Percentiles rank a stretch among this genome's conserved stretches.
Conservation (phyloP, 768 basidiomycete species). For the Phaffia tasmanica region DNA sequence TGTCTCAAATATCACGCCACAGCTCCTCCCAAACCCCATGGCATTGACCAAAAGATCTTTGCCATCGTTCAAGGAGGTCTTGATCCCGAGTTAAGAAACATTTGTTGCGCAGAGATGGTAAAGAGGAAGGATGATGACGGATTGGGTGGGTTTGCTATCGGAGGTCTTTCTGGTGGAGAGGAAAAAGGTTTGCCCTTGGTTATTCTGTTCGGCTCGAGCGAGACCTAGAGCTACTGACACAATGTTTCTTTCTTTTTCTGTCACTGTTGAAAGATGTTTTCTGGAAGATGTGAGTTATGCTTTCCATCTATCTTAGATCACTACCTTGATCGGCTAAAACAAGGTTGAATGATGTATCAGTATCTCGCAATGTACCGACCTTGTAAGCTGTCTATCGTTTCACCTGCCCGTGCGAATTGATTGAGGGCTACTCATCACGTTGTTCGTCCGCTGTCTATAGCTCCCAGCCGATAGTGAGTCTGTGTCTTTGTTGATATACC, state of each 20-base stretch:
- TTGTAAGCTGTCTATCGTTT: constrained; percentile 57
- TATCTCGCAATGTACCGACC: constrained; percentile 69
- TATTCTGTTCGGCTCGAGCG: background rate
- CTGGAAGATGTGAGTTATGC: constrained; percentile 61
- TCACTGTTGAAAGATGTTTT: constrained; percentile 51
- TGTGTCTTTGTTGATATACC: no score
- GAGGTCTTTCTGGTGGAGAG: constrained; percentile 81
- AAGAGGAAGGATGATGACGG: constrained; percentile 65
- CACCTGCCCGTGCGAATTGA: constrained; percentile 1
- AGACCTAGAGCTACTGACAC: background rate
- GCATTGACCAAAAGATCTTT: constrained; percentile 71
- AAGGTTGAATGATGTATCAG: constrained; percentile 34
- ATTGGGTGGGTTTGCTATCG: constrained; percentile 55
- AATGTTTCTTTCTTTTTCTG: no score
- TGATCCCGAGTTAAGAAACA: constrained; percentile 56
- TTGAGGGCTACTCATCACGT: background rate
- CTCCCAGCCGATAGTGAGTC: no score
- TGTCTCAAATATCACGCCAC: constrained; percentile 59
- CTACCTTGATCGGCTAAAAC: background rate
- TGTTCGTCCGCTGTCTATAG: no score
- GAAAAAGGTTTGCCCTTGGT: constrained; percentile 55
- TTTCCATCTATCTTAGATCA: background rate
- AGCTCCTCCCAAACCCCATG: constrained; percentile 44
- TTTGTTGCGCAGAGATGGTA: constrained; percentile 72
- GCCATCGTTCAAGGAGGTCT: constrained; percentile 87